phyloP scores from a whole-genome alignment of 257 asterid species.

The Fraxinus anomala region DNA sequence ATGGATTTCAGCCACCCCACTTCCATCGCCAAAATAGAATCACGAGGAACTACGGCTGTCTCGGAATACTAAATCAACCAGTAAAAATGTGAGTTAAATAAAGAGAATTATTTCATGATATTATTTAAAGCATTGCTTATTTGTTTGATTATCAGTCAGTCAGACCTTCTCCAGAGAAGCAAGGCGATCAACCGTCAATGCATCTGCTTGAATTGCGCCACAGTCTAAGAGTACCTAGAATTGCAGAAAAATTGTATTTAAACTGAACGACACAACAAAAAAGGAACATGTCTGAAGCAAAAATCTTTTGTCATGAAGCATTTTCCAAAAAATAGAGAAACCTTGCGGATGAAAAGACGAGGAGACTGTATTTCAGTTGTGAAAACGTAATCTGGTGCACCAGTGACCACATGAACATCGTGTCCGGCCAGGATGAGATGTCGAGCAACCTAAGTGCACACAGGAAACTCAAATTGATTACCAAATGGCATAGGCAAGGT shows the following conservation, averaged over 20 bases:
- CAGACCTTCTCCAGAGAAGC: slow-evolving; percentile 90
- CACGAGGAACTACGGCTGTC: slow-evolving; percentile 97
- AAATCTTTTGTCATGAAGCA: slow-evolving; percentile 1
- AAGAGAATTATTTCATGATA: background rate
- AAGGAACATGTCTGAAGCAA: background rate
- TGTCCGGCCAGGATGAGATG: slow-evolving; percentile 91
- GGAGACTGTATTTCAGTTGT: slow-evolving; percentile 83
- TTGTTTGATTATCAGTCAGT: slow-evolving; percentile 3
- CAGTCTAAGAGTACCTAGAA: slow-evolving; percentile 85
- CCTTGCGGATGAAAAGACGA: slow-evolving; percentile 86
- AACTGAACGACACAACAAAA: background rate
- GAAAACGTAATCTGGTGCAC: slow-evolving; percentile 92
- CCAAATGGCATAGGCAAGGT: slow-evolving; percentile 9
- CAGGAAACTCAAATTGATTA: slow-evolving; percentile 12
- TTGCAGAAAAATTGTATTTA: slow-evolving; percentile 11
- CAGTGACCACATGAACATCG: slow-evolving; percentile 93
- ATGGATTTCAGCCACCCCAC: slow-evolving; percentile 94
- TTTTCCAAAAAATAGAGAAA: slow-evolving; percentile 25
- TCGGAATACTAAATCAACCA: slow-evolving; percentile 72
- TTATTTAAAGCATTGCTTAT: background rate
- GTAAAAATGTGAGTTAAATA: slow-evolving; percentile 16
- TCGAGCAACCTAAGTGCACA: slow-evolving; percentile 71
- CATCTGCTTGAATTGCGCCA: slow-evolving; percentile 99
- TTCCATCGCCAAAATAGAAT: slow-evolving; percentile 74
- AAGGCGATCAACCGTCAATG: slow-evolving; percentile 97